Evolutionary conservation across 371 early-diverging fungal species (phyloP), one percentile per base, ranked within the genome.

Genomic region (Mortierella sp.): DNA sequence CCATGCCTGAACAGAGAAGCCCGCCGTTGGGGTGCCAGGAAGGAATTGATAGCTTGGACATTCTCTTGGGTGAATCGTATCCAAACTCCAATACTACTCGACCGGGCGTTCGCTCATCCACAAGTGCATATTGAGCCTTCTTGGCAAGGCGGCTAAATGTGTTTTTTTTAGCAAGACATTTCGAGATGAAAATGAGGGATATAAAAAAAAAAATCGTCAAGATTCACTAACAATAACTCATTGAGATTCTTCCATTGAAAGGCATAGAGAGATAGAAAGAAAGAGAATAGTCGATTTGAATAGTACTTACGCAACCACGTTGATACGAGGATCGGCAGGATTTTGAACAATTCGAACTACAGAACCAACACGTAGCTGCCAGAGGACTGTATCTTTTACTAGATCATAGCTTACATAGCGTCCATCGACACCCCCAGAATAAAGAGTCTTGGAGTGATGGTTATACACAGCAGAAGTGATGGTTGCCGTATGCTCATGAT

Each of bases 11-110:
- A 9, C 63, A 67, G 12, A 76, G 44, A 12, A 76, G 57, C 0
- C 72, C 76, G 3, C 76, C 76, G 1, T 71, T 72, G 5, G 71
- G 60, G 15, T 76, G 76, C 76, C 76, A 76, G 11, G 76, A 68
- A 3, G 76, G 76, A 0, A 47, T n/a, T 0, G 67, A 37, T 14
- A 68, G 16, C 21, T 60, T 71, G 4, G 68, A 71, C 0, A 48
- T 50, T 1, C 28, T 59, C 14, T 37, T 60, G 2, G 7, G 14
- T 18, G 25, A 14, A 3, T 16, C 14, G 19, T 57, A 68, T 0
- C 72, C 68, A 6, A 76, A 16, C 0, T 19, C 19, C 12, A 71
- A 19, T 0, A 76, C 72, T 1, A 44, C 19, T 11, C 29, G 58
- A 4, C 14, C 48, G 0, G 66, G 63, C 7, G 57, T 43, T 0